phyloP scores from a whole-genome alignment of 2,329 filamentous ascomycete genomes.

The Fusarium brevicatenulatum region DNA sequence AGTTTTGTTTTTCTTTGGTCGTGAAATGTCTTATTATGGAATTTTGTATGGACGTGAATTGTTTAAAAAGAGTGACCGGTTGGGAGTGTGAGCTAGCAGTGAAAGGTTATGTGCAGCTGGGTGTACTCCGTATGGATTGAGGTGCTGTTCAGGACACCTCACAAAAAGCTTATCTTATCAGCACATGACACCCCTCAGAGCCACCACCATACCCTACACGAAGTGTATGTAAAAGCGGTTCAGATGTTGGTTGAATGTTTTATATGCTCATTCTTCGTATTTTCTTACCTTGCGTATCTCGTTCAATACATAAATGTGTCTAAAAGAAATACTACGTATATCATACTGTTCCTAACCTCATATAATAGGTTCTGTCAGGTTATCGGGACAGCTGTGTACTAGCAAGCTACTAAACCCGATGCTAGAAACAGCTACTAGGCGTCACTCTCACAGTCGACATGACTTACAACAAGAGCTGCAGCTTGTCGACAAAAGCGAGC shows the following conservation, averaged over 20 bases:
- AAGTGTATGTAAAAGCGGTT: neutral
- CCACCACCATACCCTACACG: conserved; percentile 32
- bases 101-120: neutral
- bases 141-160: conserved; percentile 47
- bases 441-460: neutral
- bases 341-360: neutral
- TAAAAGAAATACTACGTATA: neutral
- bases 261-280: no score
- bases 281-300: accelerated
- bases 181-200: conserved; percentile 47
- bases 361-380: no score
- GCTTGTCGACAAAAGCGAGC: no score
- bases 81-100: conserved; percentile 19
- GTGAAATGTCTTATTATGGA: neutral
- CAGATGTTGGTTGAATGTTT: neutral
- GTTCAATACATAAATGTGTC: neutral
- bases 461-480: neutral
- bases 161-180: conserved; percentile 52
- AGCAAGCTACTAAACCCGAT: neutral
- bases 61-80: conserved; percentile 31
- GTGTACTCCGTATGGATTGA: neutral
- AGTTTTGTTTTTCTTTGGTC: neutral
- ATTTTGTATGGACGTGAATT: neutral
- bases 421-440: no score
- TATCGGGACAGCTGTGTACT: neutral